These are phyloP conservation scores for Byssothecium circinans DNA, from an alignment of 2,329 filamentous ascomycete species.

Conservation along the genomic window DNA sequence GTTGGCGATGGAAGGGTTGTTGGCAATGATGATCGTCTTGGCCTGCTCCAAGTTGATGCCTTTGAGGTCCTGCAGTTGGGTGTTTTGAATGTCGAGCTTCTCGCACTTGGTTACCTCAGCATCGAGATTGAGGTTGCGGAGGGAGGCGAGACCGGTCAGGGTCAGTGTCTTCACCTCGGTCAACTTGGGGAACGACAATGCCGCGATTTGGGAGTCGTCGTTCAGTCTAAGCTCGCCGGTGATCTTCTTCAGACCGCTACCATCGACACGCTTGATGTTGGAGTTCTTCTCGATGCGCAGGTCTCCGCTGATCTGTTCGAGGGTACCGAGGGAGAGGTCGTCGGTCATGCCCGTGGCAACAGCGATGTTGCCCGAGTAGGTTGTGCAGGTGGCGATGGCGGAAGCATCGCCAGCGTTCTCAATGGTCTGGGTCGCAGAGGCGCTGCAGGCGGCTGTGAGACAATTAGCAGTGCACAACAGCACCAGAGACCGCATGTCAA, in stretches of 20 bases:
- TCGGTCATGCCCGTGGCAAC: slow-evolving; percentile 60
- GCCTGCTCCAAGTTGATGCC: slow-evolving; percentile 80
- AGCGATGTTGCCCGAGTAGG: slow-evolving; percentile 68
- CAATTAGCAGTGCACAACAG: not conserved
- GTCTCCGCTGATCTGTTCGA: slow-evolving; percentile 61
- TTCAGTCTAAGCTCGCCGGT: slow-evolving; percentile 69
- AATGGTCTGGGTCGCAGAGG: slow-evolving; percentile 58
- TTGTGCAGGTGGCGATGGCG: slow-evolving; percentile 64
- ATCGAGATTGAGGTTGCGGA: slow-evolving; percentile 63
- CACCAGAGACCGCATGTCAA: slow-evolving; percentile 10
- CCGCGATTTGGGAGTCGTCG: slow-evolving; percentile 68
- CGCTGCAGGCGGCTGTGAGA: slow-evolving; percentile 43
- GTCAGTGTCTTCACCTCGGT: slow-evolving; percentile 66
- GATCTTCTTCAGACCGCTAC: slow-evolving; percentile 65
- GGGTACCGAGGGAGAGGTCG: slow-evolving; percentile 63
- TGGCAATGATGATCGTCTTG: slow-evolving; percentile 73
- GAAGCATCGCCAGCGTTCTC: slow-evolving; percentile 62
- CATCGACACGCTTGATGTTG: slow-evolving; percentile 65
- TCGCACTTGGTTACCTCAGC: slow-evolving; percentile 67
- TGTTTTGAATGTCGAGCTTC: slow-evolving; percentile 79
- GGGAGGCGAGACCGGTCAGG: slow-evolving; percentile 70
- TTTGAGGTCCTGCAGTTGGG: slow-evolving; percentile 73
- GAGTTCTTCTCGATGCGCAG: slow-evolving; percentile 57
- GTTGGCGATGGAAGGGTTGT: slow-evolving; percentile 76
- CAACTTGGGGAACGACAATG: slow-evolving; percentile 68